Base-by-base conservation (phyloP, 2,329 filamentous ascomycete species). In the Colletotrichum paranaense region DNA sequence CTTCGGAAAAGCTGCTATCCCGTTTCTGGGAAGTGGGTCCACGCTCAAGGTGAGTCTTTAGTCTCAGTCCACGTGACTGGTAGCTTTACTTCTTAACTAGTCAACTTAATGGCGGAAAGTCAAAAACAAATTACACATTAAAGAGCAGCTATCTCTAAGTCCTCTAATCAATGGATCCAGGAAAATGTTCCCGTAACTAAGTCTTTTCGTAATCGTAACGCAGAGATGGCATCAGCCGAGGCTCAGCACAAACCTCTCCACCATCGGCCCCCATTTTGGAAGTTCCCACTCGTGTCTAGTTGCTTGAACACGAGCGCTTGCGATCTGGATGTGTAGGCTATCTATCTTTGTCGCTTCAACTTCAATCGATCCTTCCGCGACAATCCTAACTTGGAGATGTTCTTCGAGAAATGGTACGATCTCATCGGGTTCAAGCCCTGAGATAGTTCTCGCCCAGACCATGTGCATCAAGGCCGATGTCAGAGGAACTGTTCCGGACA, bases 401-500 rank as follows among this genome's bases (percentile, higher is more conserved):
- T 80, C 70, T 28, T 76, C 76, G n/a, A 90, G 80, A 72, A 85
- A 88, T 1, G 85, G 83, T 49, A 81, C 79, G 3, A 85, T 81
- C 8, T 79, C 80, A 0, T 75, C 76, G 0, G 82, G 77, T 2
- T 82, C 80, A 24, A 89, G 78, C 73, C 82, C 79, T 1, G 76
- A 63, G n/a, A 89, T 72, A 16, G 76, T 76, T 6, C 82, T 82
- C 0, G 77, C 77, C 1, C 78, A 79, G 4, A 88, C 80, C 77
- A 85, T 82, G 59, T 83, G 81, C 74, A 87, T 80, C 66, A 91
- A 77, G 4, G 85, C 83, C 7, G 84, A 83, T 2, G 89, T 90
- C 74, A 91, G 76, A 0, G 89, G 89, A 14, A 89, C 80, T 0
- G 88, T 86, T 1, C 88, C 87, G 1, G 87, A 84, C 19, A 88